Conservation (phyloP, 768 basidiomycete genomes). For the Mycena vulgaris region DNA sequence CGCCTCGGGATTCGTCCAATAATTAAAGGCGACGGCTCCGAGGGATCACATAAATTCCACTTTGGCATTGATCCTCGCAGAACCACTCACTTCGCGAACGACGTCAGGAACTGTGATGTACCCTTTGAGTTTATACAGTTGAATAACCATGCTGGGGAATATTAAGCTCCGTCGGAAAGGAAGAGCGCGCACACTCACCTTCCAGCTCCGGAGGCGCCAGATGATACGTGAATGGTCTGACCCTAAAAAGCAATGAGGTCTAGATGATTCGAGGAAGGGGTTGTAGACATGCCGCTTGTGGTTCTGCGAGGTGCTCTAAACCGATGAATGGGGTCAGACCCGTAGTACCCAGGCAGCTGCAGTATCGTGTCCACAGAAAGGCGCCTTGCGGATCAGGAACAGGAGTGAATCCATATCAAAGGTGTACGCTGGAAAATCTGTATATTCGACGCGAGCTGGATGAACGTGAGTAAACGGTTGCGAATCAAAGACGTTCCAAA, state of each 20-base stretch:
- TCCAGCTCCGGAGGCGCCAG: conserved; percentile 44
- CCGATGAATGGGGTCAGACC: conserved; percentile 48
- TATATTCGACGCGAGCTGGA: conserved; percentile 37
- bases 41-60: conserved; percentile 64
- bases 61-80: conserved; percentile 74
- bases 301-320: conserved; percentile 37
- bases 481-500: not conserved
- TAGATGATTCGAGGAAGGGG: too few species aligned
- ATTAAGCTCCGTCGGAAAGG: not conserved
- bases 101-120: not conserved
- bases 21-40: conserved; percentile 75
- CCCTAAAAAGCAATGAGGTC: conserved; percentile 15
- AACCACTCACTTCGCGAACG: conserved; percentile 77
- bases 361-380: conserved; percentile 37
- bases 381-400: conserved; percentile 41
- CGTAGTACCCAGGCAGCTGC: conserved; percentile 35
- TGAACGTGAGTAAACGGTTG: not conserved
- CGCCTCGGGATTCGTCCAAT: conserved; percentile 64
- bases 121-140: conserved; percentile 56
- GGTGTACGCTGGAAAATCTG: conserved; percentile 26
- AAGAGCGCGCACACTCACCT: conserved; percentile 12
- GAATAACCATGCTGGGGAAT: conserved; percentile 48
- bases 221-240: conserved; percentile 41
- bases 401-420: conserved; percentile 41
- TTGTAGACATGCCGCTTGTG: conserved; percentile 31